A percentile compares a stretch with the other conserved stretches of the same genome.
Evolutionary conservation across 805 yeast genomes (phyloP).

Genomic region (Lipomyces oligophaga): DNA sequence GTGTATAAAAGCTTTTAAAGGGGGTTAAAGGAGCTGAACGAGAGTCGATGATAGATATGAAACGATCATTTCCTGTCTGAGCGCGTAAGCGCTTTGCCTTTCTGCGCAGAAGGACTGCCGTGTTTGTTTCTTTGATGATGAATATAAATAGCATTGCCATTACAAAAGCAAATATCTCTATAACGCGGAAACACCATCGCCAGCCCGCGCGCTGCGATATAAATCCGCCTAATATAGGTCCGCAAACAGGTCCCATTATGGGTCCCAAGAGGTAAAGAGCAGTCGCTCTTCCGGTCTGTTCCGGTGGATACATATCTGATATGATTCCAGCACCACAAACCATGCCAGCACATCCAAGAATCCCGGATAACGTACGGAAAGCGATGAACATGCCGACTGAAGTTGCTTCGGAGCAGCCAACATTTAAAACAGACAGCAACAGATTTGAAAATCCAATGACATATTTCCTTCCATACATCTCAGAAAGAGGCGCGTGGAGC

Average conservation of each 20-base stretch:
- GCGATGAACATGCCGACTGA: conserved; percentile 16
- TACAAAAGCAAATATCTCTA: conserved; percentile 31
- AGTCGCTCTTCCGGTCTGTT: conserved; percentile 22
- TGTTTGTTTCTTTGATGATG: conserved; percentile 76
- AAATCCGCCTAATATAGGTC: conserved; percentile 57
- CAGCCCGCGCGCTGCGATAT: conserved; percentile 58
- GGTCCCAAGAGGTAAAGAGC: conserved; percentile 23
- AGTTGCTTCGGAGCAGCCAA: conserved; percentile 26
- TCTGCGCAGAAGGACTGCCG: conserved; percentile 60
- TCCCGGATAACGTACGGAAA: conserved; percentile 22
- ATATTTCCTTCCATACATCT: conserved; percentile 25
- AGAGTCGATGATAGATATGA: conserved; percentile 53
- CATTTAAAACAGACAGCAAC: conserved; percentile 13
- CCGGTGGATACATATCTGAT: conserved; percentile 18
- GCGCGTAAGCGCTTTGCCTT: conserved; percentile 10
- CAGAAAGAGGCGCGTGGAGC: conserved; percentile 24
- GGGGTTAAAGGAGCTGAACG: conserved; percentile 37
- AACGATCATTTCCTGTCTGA: conserved; percentile 3
- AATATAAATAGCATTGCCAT: conserved; percentile 30
- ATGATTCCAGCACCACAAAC: conserved; percentile 28
- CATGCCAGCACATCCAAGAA: conserved; percentile 26
- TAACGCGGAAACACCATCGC: conserved; percentile 71
- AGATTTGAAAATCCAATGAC: conserved; percentile 17
- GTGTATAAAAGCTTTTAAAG: conserved; percentile 28
- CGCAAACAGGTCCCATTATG: conserved; percentile 49